Percentiles rank a stretch among this genome's conserved stretches.
Conservation (phyloP, 2,329 filamentous ascomycete species). For the Canariomyces notabilis region DNA sequence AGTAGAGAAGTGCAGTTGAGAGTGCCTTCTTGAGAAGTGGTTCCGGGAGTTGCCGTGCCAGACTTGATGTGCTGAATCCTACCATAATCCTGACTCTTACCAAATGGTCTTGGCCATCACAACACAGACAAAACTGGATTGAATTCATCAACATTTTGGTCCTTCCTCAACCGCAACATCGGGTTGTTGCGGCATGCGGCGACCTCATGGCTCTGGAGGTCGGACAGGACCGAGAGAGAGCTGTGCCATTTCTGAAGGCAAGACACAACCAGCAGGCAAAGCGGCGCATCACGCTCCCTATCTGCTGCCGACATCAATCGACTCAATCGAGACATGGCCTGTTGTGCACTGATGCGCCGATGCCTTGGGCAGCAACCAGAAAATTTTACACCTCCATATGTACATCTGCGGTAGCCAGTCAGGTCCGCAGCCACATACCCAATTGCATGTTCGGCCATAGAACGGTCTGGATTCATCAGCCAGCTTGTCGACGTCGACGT, state of each 20-base stretch:
- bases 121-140: background rate
- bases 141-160: background rate
- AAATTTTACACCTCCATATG: too few species aligned
- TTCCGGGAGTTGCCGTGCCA: too few species aligned
- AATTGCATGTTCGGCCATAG: background rate
- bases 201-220: background rate
- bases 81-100: background rate
- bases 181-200: constrained; percentile 6
- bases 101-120: background rate
- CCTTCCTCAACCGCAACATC: constrained; percentile 6
- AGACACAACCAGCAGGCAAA: background rate
- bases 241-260: background rate
- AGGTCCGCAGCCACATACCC: constrained; percentile 8
- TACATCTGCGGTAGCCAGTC: too few species aligned
- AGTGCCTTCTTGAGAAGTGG: too few species aligned
- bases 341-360: constrained; percentile 1
- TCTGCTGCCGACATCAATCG: background rate
- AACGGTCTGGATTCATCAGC: constrained; percentile 14
- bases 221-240: background rate
- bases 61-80: too few species aligned
- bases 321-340: background rate
- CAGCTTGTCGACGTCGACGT: constrained; percentile 4
- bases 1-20: too few species aligned
- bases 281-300: background rate
- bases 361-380: constrained; percentile 16